Percentiles rank a stretch among this genome's conserved stretches.
phyloP scores from a whole-genome alignment of 805 yeast genomes.

The Pichia thaimueangensis region DNA sequence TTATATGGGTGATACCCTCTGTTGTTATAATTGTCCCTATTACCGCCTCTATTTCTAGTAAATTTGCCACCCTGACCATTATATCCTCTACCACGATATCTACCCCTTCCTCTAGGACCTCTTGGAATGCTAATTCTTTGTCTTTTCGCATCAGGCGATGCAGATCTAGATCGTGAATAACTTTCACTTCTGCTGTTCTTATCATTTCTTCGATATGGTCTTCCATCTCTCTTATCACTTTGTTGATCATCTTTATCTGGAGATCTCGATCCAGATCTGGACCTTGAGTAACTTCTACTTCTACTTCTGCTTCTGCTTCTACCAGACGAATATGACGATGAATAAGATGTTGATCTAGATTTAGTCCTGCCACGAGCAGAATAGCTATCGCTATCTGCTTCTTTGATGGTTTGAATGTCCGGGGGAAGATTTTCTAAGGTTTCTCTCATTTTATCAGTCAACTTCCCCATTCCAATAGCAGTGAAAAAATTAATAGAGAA shows the following conservation, averaged over 20 bases:
- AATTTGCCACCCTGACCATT: slow-evolving; percentile 1
- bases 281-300: slow-evolving; percentile 17
- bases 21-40: not conserved
- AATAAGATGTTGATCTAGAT: slow-evolving; percentile 18
- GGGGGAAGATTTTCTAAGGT: slow-evolving; percentile 20
- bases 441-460: slow-evolving; percentile 79
- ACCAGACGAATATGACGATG: slow-evolving; percentile 12
- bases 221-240: not conserved
- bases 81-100: slow-evolving; percentile 6
- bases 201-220: too few species aligned
- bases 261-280: slow-evolving; percentile 12
- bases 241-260: not conserved
- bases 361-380: slow-evolving; percentile 11
- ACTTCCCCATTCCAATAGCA: slow-evolving; percentile 79
- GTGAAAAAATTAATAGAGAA: slow-evolving; percentile 89
- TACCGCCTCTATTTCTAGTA: slow-evolving; percentile 2
- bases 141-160: slow-evolving; percentile 9
- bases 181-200: slow-evolving; percentile 6
- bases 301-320: too few species aligned
- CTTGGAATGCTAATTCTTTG: not conserved
- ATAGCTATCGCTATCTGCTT: slow-evolving; percentile 5
- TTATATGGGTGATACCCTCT: too few species aligned
- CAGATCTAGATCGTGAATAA: slow-evolving; percentile 14
- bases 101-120: slow-evolving; percentile 2
- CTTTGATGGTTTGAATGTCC: slow-evolving; percentile 15